Evolutionary conservation across 2,329 filamentous ascomycete species (phyloP).

Genomic region (Hypoxylon sp.): DNA sequence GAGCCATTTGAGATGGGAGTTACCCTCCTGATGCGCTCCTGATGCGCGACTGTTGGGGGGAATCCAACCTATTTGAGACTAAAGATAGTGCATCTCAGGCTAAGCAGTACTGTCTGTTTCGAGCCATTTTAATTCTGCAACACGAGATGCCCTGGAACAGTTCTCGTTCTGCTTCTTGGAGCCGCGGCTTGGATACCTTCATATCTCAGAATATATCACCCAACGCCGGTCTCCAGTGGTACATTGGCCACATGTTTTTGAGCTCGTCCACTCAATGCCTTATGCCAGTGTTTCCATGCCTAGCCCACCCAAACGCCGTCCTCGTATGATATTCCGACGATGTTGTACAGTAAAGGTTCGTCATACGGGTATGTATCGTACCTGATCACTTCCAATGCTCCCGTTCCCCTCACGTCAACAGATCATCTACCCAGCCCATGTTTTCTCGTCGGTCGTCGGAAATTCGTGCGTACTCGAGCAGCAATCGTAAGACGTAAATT

Average conservation of each 20-base stretch:
- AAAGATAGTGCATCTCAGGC: not conserved
- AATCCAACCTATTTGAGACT: not conserved
- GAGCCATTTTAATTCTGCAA: not conserved
- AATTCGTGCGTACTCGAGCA: constrained; percentile 73
- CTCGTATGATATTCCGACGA: constrained; percentile 42
- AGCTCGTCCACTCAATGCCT: constrained; percentile 25
- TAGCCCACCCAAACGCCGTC: constrained; percentile 43
- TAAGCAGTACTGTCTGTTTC: not conserved
- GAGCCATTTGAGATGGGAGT: too few species aligned
- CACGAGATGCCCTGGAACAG: not conserved
- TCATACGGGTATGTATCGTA: constrained; percentile 34
- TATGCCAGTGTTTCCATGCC: constrained; percentile 33
- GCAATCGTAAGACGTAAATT: constrained; percentile 74
- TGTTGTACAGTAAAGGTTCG: constrained; percentile 33
- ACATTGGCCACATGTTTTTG: constrained; percentile 18
- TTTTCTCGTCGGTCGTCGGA: constrained; percentile 63
- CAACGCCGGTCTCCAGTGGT: constrained; percentile 33
- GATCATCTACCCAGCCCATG: constrained; percentile 68
- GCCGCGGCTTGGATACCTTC: not conserved
- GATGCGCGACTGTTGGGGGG: not conserved
- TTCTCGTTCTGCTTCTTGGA: constrained; percentile 2
- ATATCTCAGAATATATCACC: constrained; percentile 23
- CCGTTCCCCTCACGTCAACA: constrained; percentile 48
- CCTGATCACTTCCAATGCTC: constrained; percentile 7
- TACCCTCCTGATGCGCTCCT: not conserved